Conservation (phyloP, 352 stramenopile species). For the Phytophthora pinifolia region DNA sequence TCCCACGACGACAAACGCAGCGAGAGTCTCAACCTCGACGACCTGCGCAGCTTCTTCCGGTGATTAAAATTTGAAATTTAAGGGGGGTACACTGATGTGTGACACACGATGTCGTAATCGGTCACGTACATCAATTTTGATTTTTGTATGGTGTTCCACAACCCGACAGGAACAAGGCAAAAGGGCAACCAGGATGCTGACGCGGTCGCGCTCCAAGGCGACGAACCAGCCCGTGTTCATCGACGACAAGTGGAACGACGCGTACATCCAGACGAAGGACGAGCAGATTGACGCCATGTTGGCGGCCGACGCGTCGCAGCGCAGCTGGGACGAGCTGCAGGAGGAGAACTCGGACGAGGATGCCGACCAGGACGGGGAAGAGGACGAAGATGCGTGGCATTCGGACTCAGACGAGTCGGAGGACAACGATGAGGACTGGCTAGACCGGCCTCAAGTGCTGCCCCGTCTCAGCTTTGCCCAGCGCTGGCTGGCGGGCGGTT, state of each 20-base stretch:
- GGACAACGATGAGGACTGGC: conserved; percentile 25
- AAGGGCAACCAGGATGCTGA: conserved; percentile 49
- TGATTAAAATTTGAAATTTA: too few relatives aligned
- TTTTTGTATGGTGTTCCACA: conserved; percentile 8
- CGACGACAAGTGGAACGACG: conserved; percentile 84
- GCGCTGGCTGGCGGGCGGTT: conserved; percentile 38
- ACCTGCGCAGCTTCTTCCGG: conserved; percentile 70
- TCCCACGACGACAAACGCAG: conserved; percentile 33
- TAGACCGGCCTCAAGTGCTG: conserved; percentile 1
- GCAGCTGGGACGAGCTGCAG: conserved; percentile 53
- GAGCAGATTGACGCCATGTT: conserved; percentile 81
- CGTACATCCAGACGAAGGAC: conserved; percentile 81
- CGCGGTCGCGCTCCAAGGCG: conserved; percentile 59
- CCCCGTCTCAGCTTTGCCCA: conserved; percentile 8
- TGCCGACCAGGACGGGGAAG: conserved; percentile 17
- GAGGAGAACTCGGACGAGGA: conserved; percentile 39
- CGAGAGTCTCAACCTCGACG: conserved; percentile 64
- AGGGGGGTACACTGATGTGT: too few relatives aligned
- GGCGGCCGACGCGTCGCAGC: conserved; percentile 42
- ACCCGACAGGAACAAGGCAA: conserved; percentile 2
- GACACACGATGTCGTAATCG: background rate
- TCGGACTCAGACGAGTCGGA: conserved; percentile 40
- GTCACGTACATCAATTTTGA: conserved; percentile 1
- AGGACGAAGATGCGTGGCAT: conserved; percentile 34
- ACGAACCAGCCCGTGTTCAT: conserved; percentile 76